Evolutionary conservation across 1,284 basidiomycete genomes (phyloP).

Genomic region (Apiotrichum veenhuisii): DNA sequence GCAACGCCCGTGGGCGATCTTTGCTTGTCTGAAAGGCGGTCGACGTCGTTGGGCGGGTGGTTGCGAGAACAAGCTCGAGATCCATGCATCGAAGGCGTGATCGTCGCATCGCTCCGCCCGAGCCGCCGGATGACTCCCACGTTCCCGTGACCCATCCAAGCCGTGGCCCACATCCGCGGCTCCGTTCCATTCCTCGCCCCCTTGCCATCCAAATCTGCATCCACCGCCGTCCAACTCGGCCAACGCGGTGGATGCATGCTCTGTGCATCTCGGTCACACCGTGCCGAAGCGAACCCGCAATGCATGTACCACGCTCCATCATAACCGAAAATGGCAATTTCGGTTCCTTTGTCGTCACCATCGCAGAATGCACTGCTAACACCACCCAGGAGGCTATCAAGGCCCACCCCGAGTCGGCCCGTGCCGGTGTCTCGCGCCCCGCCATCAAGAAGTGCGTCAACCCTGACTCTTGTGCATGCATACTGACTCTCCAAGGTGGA

Average conservation of each 20-base stretch:
- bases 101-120: too few species aligned
- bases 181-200: too few species aligned
- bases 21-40: too few species aligned
- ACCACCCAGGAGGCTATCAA: slow-evolving; percentile 66
- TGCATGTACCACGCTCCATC: not conserved
- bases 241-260: too few species aligned
- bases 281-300: too few species aligned
- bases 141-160: slow-evolving; percentile 4
- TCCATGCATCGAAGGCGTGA: not conserved
- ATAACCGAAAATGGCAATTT: slow-evolving; percentile 29
- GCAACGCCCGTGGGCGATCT: not conserved
- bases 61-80: not conserved
- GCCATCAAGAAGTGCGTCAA: slow-evolving; percentile 80
- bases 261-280: too few species aligned
- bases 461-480: slow-evolving; percentile 19
- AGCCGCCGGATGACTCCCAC: too few species aligned
- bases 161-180: too few species aligned
- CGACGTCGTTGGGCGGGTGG: too few species aligned
- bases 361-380: not conserved
- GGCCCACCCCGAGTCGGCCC: slow-evolving; percentile 69
- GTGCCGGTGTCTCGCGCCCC: slow-evolving; percentile 79
- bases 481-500: slow-evolving; percentile 55
- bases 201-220: not conserved
- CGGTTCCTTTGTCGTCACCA: slow-evolving; percentile 19
- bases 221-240: too few species aligned